Percentiles rank a stretch among this genome's conserved stretches.
phyloP scores from a whole-genome alignment of 441 rosid species.

The Jatropha podagrica region DNA sequence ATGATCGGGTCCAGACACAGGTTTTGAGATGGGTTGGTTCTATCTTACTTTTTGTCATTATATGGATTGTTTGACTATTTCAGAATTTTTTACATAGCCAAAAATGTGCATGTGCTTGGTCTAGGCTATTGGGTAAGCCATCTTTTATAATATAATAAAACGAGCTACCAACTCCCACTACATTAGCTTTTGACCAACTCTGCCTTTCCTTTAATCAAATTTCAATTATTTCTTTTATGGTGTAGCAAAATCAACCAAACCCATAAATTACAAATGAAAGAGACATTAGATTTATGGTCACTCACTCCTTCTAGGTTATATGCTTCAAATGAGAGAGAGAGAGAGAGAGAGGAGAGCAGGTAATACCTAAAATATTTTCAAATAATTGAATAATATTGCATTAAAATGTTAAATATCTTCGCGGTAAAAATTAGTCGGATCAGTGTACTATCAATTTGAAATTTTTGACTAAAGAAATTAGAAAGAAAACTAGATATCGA shows the following conservation, averaged over 20 bases:
- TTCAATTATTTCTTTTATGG: constrained; percentile 3
- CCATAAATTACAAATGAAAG: constrained; percentile 4
- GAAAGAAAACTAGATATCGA: neutral
- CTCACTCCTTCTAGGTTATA: neutral
- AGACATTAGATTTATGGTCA: constrained; percentile 1
- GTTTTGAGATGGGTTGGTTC: neutral
- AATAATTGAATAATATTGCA: neutral
- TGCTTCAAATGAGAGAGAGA: neutral
- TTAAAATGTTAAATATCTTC: too few species aligned
- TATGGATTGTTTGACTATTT: neutral
- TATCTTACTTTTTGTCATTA: neutral
- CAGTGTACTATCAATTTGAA: neutral
- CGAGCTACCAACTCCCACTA: constrained; percentile 37
- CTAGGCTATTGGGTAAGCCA: constrained; percentile 2
- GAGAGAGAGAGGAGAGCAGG: constrained; percentile 6
- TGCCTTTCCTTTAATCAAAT: constrained; percentile 7
- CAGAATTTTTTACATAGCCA: neutral
- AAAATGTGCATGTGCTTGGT: constrained; percentile 19
- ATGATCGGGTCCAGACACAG: neutral
- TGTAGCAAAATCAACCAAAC: constrained; percentile 5
- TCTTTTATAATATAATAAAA: neutral
- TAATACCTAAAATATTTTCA: constrained; percentile 17
- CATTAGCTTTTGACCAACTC: constrained; percentile 27
- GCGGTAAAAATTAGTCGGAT: neutral
- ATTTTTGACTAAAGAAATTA: neutral